Evolutionary conservation across 2,329 filamentous ascomycete species (phyloP), one percentile per base, ranked within the genome.

Genomic region (Plectosphaerella sp.): DNA sequence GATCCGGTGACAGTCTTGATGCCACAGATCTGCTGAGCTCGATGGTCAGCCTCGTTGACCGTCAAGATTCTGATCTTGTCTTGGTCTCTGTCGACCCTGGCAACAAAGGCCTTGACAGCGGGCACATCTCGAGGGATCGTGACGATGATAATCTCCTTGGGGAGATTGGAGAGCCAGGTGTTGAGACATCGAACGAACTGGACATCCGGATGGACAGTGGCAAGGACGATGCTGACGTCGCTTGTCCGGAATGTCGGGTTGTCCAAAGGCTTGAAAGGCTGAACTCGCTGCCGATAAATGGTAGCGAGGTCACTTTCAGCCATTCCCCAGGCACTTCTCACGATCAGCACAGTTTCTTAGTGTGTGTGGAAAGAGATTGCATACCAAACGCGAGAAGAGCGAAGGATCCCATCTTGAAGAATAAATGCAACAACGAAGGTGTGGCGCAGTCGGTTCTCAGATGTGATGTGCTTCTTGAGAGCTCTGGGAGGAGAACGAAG

Each of bases 71-170:
- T 47, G n/a, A 66, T 48, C 4, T 46, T 24, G 3, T 57, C 54
- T 3, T 42, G 46, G 5, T 36, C 41, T 1, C 25, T 16, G 9
- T 52, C 37, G 0, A 54, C 48, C 16, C 51, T 39, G 20, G 28
- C 28, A 25, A 57, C 48, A 1, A 58, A 24, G 2, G 47, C 28
- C 8, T 28, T 12, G 15, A 65, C 55, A 2, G 45, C 45, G 4
- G 49, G 36, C 2, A 55, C 35, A 9, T 57, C 49, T 4, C 45
- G 46, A 0, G 48, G 41, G 1, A 58, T 43, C 0, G 64, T 67
- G 15, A 66, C 62, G 9, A 67, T 56, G 11, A 66, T 66, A 22
- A 66, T 54, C 48, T 66, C 62, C 12, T 45, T 51, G 0, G 64
- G 64, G 1, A 46, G 36, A 47, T 57, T 61, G 0, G 47, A 45